Base-by-base conservation (phyloP, 352 stramenopile species). In the Pythium utonaiense region DNA sequence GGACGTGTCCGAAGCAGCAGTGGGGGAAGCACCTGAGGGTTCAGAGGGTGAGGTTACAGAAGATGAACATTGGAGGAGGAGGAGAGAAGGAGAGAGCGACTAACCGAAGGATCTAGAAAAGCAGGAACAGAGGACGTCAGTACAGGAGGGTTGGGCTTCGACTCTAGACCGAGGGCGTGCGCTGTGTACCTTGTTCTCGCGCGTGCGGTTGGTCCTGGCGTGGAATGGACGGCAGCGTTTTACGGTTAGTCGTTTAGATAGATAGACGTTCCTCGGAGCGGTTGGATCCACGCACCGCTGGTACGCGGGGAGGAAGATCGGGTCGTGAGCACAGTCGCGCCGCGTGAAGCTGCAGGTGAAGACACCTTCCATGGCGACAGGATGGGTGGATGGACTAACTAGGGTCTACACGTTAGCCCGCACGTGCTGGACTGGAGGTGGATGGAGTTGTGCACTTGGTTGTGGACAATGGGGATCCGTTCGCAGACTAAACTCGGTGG, bases 21-120 rank as follows among this genome's bases (percentile, higher is more conserved):
- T 88, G 76, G 17, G 78, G 76, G 55, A 86, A 88, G 67, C 76
- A 88, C n/a, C n/a, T n/a, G n/a, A n/a, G n/a, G n/a, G n/a, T n/a
- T n/a, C n/a, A n/a, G n/a, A n/a, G n/a, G n/a, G n/a, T n/a, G n/a
- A n/a, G n/a, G n/a, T n/a, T n/a, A n/a, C n/a, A n/a, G n/a, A n/a
- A n/a, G n/a, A n/a, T n/a, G n/a, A n/a, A n/a, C n/a, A n/a, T n/a
- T 41, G 34, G 34, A 17, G 34, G 34, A 41, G 10, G 34, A 41
- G 34, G 10, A 16, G 34, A 41, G 45, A 33, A 25, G 25, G 17
- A 12, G 24, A 2, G 45, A 30, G 45, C 3, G 27, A 54, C 50
- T 9, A 13, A 49, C 36, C 52, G 52, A 13, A 49, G 34, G 52
- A 58, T 58, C 52, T 42, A 3, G 1, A 53, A 13, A 13, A 38